A percentile compares a stretch with the other conserved stretches of the same genome.
phyloP scores from a whole-genome alignment of 805 yeast genomes.

The Ogataea nitratoaversa region DNA sequence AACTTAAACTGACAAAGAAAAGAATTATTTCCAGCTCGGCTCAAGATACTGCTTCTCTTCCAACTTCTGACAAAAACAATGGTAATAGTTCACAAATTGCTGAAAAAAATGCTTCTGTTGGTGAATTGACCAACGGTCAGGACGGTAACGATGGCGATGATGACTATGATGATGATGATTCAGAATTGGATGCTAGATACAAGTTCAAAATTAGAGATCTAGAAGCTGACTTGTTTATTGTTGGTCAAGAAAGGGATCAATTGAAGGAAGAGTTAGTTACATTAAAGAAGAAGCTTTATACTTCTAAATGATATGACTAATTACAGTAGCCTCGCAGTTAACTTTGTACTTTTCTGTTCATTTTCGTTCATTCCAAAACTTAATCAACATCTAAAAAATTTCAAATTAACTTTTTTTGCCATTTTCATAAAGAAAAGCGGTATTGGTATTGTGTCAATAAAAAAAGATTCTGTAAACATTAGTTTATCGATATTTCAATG shows the following conservation, averaged over 20 bases:
- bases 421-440: too few relatives aligned
- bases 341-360: too few relatives aligned
- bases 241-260: conserved; percentile 80
- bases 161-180: conserved; percentile 27
- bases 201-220: conserved; percentile 75
- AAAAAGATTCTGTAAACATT: too few relatives aligned
- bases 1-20: conserved; percentile 44
- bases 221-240: conserved; percentile 77
- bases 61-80: conserved; percentile 1
- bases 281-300: conserved; percentile 53
- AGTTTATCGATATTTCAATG: too few relatives aligned
- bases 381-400: too few relatives aligned
- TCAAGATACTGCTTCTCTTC: conserved; percentile 1
- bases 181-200: conserved; percentile 48
- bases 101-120: not conserved
- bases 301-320: conserved; percentile 14
- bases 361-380: too few relatives aligned
- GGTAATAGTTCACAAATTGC: not conserved
- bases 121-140: not conserved
- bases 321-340: too few relatives aligned
- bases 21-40: conserved; percentile 15
- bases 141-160: conserved; percentile 18
- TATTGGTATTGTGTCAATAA: too few relatives aligned
- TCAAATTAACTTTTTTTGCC: too few relatives aligned
- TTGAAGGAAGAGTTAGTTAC: conserved; percentile 56